Conservation (phyloP, 1,139 yeast genomes). For the Geotrichum klebahnii region DNA sequence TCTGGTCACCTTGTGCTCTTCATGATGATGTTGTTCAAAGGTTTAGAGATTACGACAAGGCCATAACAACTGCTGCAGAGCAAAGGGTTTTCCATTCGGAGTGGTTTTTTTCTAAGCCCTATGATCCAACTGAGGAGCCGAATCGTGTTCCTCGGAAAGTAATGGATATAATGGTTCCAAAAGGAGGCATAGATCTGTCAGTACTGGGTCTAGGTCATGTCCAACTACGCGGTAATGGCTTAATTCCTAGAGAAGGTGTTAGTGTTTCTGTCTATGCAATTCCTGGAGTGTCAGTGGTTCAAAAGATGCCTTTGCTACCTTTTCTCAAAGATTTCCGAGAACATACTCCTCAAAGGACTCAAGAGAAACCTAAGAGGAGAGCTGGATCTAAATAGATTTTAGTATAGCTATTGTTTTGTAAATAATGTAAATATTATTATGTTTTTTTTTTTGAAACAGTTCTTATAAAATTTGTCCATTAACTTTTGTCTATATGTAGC, state of each 20-base stretch:
- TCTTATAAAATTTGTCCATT: too few relatives aligned
- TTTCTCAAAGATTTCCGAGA: conserved; percentile 25
- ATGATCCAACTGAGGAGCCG: conserved; percentile 4
- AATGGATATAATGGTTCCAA: conserved; percentile 8
- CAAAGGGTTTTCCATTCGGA: conserved; percentile 12
- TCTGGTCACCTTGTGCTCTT: conserved; percentile 24
- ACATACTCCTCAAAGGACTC: not conserved
- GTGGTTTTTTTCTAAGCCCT: conserved; percentile 22
- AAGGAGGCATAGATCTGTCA: conserved; percentile 21
- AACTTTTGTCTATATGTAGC: too few relatives aligned
- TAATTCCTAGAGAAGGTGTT: conserved; percentile 41
- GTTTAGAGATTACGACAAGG: conserved; percentile 39
- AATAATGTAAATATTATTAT: conserved; percentile 9
- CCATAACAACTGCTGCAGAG: conserved; percentile 24
- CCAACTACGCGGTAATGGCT: conserved; percentile 62
- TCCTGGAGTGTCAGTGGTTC: conserved; percentile 40
- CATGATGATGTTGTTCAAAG: conserved; percentile 33
- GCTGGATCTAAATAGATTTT: not conserved
- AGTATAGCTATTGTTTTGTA: too few relatives aligned
- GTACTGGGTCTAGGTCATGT: conserved; percentile 39
- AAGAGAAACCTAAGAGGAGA: not conserved
- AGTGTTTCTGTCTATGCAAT: conserved; percentile 48
- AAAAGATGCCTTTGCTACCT: conserved; percentile 37
- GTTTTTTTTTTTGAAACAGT: not conserved
- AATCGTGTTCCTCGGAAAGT: conserved; percentile 7